Base-by-base conservation (phyloP, 768 basidiomycete species). In the Trametes coccinea region DNA sequence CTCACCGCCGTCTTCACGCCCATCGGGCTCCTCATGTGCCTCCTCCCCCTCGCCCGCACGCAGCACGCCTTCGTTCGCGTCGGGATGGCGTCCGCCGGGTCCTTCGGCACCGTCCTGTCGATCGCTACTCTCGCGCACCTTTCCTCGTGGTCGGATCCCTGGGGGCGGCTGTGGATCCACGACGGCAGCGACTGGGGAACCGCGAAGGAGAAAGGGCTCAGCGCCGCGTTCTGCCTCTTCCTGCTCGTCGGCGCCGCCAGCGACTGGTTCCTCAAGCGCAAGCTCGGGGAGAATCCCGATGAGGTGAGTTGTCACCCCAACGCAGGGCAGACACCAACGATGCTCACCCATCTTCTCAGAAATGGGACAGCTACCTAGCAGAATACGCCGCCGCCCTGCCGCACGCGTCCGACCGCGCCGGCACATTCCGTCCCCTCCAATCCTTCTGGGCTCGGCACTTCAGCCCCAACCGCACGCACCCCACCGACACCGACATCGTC, bases 311-410 rank as follows among this genome's bases (percentile, higher is more conserved):
- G 22, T 22, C 22, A 22, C 22, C 22, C 22, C 22, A 44, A 5
- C 17, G 6, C 55, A 5, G 7, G 13, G 22, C 22, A 22, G 22
- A 22, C 22, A 22, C 22, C 46, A 13, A 13, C 13, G 39, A 3
- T 8, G 7, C 53, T 62, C 44, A 66, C 47, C 13, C 1, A 44
- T 48, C 37, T 11, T 9, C 16, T 7, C 56, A 88, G 86, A 86
- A 86, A 76, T 90, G 87, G 87, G 86, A 89, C 64, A 76, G 73
- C 22, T 89, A 86, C 61, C 81, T 90, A 22, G 80, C 85, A 3
- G 78, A 82, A 30, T 89, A 87, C 60, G 74, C 82, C 4, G 68
- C 79, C 22, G 79, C 79, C 55, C 78, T 87, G 22, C 86, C 87
- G 9, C 72, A 69, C 57, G 65, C 66, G 33, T 47, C 61, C 37